Conservation (phyloP, 1,139 yeast genomes). For the Magnusiomyces sp. region DNA sequence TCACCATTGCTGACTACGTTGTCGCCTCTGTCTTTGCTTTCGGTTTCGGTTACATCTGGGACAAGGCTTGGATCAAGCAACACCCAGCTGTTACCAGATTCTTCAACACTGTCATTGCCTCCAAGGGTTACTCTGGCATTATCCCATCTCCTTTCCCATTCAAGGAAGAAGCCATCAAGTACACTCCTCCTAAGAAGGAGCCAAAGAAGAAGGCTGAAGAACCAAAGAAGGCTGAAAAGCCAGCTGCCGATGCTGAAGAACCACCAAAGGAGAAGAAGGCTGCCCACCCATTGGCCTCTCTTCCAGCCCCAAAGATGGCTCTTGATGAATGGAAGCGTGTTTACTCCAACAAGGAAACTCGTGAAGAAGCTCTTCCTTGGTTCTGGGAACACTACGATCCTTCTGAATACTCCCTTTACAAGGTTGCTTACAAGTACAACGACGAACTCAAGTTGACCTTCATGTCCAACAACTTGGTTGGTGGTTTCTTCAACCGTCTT, state of each 20-base stretch:
- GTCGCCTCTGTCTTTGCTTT: conserved; percentile 52
- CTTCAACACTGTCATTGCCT: conserved; percentile 63
- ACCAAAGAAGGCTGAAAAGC: conserved; percentile 22
- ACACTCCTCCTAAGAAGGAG: conserved; percentile 74
- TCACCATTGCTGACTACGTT: conserved; percentile 76
- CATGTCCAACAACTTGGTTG: conserved; percentile 97
- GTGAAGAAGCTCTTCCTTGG: conserved; percentile 92
- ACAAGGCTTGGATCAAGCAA: conserved; percentile 63
- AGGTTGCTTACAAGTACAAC: conserved; percentile 94
- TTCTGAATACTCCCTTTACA: conserved; percentile 91
- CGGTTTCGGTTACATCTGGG: conserved; percentile 63
- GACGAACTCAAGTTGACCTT: conserved; percentile 94
- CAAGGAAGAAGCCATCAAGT: conserved; percentile 59
- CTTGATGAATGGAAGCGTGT: conserved; percentile 95
- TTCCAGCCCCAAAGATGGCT: conserved; percentile 60
- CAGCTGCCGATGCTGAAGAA: conserved; percentile 32
- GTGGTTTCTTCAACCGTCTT: conserved; percentile 97
- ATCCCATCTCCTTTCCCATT: conserved; percentile 37
- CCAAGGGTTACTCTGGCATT: conserved; percentile 45
- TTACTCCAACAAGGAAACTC: conserved; percentile 96
- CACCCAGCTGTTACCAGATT: conserved; percentile 79
- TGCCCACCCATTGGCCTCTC: conserved; percentile 84
- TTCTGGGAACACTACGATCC: conserved; percentile 96
- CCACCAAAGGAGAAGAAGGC: conserved; percentile 49
- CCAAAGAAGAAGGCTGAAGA: conserved; percentile 22